Base-by-base conservation (phyloP, 805 yeast genomes). In the Zygotorulaspora danielsina region DNA sequence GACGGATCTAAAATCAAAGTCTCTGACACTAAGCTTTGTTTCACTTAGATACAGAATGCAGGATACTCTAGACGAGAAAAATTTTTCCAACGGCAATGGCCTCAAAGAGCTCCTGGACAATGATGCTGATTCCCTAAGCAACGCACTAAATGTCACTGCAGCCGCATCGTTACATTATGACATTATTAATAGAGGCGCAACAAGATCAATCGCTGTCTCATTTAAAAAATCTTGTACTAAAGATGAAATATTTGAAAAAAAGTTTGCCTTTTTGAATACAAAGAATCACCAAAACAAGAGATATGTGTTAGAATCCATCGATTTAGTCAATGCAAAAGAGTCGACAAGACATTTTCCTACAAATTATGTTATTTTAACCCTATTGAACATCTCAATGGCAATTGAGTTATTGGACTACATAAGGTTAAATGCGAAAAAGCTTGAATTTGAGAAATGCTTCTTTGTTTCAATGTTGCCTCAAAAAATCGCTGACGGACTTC, bases 1-100 rank as follows among this genome's bases (percentile, higher is more conserved):
- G 22, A 53, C 57, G 10, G 51, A 54, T 12, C 54, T 72, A 16
- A 61, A 67, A 11, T 71, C 75, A 0, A 67, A 70, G 11, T 43
- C 57, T 4, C 45, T 73, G 35, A 48, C 56, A 18, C 48, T 73
- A 29, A 54, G 56, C 36, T 67, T 66, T 44, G 63, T 66, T 1
- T 43, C 47, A 1, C 36, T 61, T 19, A 62, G 62, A 33, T 59
- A 61, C 19, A 70, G 49, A 69, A 73, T 36, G 13, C 39, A 41
- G 13, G 40, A 34, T 12, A 26, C 13, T 18, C 29, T 21, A 17
- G 28, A 31, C 3, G 42, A 32, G 3, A 18, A 22, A 11, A 21
- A 28, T 6, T 29, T 29, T 19, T 38, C 36, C 10, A 44, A 37
- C 11, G 34, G 38, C 5, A 31, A 38, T 4, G 29, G 31, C 3